phyloP scores from a whole-genome alignment of 805 yeast species.

The Candida lessepsii region DNA sequence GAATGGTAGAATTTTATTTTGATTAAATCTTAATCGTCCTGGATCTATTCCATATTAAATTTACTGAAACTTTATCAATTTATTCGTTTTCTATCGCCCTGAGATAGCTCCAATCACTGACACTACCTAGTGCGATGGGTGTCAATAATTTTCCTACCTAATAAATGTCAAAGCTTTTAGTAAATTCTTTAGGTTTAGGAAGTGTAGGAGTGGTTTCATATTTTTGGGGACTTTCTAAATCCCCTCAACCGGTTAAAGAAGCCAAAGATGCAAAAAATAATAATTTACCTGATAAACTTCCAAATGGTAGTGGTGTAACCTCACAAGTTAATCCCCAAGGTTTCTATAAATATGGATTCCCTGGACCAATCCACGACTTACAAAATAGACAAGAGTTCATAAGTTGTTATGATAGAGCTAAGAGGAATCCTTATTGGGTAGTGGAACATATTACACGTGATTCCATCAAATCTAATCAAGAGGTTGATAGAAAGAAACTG shows the following conservation, averaged over 20 bases:
- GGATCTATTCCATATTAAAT: too few species aligned
- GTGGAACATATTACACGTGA: conserved; percentile 85
- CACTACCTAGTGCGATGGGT: too few species aligned
- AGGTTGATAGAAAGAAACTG: conserved; percentile 76
- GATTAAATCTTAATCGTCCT: too few species aligned
- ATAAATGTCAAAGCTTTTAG: conserved; percentile 21
- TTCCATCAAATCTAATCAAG: conserved; percentile 51
- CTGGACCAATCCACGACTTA: conserved; percentile 91
- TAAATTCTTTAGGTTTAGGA: conserved; percentile 31
- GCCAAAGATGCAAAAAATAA: background rate
- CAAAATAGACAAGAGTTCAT: conserved; percentile 72
- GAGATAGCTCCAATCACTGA: background rate
- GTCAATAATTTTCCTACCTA: background rate
- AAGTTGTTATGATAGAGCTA: conserved; percentile 81
- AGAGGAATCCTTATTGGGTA: conserved; percentile 84
- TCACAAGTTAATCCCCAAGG: conserved; percentile 60
- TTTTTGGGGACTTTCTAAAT: conserved; percentile 31
- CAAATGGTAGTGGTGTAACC: background rate
- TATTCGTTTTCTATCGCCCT: background rate
- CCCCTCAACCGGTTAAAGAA: conserved; percentile 5
- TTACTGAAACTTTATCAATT: too few species aligned
- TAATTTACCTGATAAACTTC: conserved; percentile 22
- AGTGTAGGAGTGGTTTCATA: conserved; percentile 39
- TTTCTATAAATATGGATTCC: conserved; percentile 89
- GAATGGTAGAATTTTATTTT: too few species aligned